Evolutionary conservation across 2,329 filamentous ascomycete species (phyloP), one percentile per base, ranked within the genome.

Genomic region (Colletotrichum sp.): DNA sequence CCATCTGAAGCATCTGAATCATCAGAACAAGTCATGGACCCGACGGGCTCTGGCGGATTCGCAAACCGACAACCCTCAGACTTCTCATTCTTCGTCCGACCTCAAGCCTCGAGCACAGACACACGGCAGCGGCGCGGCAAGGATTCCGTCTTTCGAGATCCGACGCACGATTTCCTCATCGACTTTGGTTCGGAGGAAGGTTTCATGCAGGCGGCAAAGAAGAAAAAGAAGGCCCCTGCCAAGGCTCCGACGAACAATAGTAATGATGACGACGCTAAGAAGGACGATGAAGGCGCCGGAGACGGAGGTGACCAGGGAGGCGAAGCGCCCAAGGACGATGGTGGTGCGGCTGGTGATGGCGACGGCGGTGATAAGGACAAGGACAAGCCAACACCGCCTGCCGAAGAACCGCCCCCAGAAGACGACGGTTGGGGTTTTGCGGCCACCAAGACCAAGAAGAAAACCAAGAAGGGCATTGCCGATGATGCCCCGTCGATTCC

Each of bases 101-200:
- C 79, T 28, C 79, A 76, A 76, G 76, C 75, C 72, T 30, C 79
- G 75, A 39, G 79, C 64, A 77, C 80, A 65, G 79, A 75, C 64
- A 49, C 64, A 7, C 63, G 39, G 24, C 71, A 80, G 59, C 79
- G 78, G 13, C 79, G 76, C 52, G 69, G 75, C 65, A 81, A 81
- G 30, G 79, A 84, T 77, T 82, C 83, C 79, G 79, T 91, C 8
- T 84, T 92, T 39, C 78, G 78, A 55, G 88, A 91, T 78, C 89
- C 88, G n/a, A 84, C 82, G 49, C 83, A 85, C 79, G 82, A 84
- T 52, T 81, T 85, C 24, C 83, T 86, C 34, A 85, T 95, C 67
- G 92, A 95, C 80, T 91, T 94, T 74, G 86, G 86, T 26, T 90
- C 88, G 30, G 84, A 88, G 69, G 86, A 90, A 57, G 89, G 87